Evolutionary conservation across 805 yeast species (phyloP).

Genomic region (Nakazawaea holstii): DNA sequence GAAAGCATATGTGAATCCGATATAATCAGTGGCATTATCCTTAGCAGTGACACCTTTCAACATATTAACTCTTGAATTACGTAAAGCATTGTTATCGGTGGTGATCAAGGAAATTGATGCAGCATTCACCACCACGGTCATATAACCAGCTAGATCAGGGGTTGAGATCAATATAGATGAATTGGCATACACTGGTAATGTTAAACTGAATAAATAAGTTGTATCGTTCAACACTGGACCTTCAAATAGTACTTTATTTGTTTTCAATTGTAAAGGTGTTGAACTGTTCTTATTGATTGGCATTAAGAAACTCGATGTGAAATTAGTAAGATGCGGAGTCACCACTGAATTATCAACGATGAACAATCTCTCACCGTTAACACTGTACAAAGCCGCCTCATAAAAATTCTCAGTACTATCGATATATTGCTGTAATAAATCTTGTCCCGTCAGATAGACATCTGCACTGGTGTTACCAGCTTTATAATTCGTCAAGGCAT

Average conservation of each 20-base stretch:
- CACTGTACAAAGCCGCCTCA: constrained; percentile 63
- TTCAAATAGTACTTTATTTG: constrained; percentile 42
- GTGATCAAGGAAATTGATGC: constrained; percentile 34
- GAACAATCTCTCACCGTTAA: constrained; percentile 44
- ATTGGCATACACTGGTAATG: constrained; percentile 70
- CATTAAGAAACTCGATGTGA: constrained; percentile 32
- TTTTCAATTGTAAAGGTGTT: constrained; percentile 39
- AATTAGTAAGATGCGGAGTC: constrained; percentile 21
- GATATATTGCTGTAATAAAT: constrained; percentile 54
- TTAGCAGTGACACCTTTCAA: constrained; percentile 18
- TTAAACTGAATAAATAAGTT: constrained; percentile 61
- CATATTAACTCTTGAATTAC: constrained; percentile 23
- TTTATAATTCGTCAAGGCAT: constrained; percentile 53
- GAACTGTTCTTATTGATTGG: constrained; percentile 44
- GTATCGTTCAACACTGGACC: constrained; percentile 58
- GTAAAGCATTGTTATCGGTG: constrained; percentile 36
- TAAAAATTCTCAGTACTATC: constrained; percentile 59
- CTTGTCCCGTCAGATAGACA: constrained; percentile 40
- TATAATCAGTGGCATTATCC: constrained; percentile 19
- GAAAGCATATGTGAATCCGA: constrained; percentile 37
- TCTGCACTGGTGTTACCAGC: constrained; percentile 65
- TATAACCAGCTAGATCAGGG: constrained; percentile 62
- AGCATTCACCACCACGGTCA: constrained; percentile 53
- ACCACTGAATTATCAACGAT: constrained; percentile 30
- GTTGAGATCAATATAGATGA: constrained; percentile 59